These are phyloP conservation scores for Salvia rosmarinus DNA, from an alignment of 257 asterid genomes.

Conservation along the genomic window DNA sequence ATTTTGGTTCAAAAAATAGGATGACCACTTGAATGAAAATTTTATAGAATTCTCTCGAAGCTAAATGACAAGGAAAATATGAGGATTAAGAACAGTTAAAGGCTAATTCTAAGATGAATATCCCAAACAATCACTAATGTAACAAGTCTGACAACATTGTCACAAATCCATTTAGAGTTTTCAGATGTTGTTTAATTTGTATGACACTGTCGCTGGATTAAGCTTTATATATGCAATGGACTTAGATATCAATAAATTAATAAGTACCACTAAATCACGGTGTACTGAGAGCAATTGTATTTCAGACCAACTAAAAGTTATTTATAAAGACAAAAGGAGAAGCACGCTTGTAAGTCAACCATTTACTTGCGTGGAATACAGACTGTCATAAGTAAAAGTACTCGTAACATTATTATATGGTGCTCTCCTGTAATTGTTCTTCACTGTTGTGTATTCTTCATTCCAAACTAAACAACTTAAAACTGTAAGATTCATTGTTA, in stretches of 20 bases:
- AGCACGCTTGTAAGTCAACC: conserved; percentile 1
- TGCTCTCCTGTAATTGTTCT: not conserved
- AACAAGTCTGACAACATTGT: not conserved
- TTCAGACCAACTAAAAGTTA: not conserved
- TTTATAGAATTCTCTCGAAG: not conserved
- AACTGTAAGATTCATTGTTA: not conserved
- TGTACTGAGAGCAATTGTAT: not conserved
- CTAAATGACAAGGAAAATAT: not conserved
- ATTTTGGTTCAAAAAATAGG: conserved; percentile 8
- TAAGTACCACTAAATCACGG: not conserved
- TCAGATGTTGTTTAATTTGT: conserved; percentile 9
- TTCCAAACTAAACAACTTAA: not conserved
- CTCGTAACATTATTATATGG: not conserved
- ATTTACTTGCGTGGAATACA: conserved; percentile 15
- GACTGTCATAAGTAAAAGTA: not conserved
- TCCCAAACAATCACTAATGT: not conserved
- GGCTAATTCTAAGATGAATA: conserved; percentile 13
- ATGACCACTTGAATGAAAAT: conserved; percentile 13
- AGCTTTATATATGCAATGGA: not conserved
- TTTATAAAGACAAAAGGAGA: not conserved
- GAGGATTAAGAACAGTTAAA: not conserved
- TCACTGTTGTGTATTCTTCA: not conserved
- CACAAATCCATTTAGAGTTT: conserved; percentile 14
- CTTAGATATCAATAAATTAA: not conserved
- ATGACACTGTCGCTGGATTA: not conserved